Percentiles rank a stretch among this genome's conserved stretches.
Evolutionary conservation across 2,329 filamentous ascomycete species (phyloP).

Genomic region (Trichophyton rubrum): DNA sequence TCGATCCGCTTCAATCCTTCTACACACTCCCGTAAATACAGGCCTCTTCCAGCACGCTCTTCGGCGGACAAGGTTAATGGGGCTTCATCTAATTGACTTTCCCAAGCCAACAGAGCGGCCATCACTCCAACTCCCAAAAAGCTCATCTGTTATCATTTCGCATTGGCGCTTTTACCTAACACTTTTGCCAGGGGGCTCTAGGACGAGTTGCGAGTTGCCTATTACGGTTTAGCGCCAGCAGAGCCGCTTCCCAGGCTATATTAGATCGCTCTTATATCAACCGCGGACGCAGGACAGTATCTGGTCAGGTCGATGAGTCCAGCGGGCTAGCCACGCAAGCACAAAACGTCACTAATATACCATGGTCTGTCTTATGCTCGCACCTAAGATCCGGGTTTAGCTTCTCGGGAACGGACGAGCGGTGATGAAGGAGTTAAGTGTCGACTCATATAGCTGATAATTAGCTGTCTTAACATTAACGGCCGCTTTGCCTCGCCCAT

Average conservation of each 20-base stretch:
- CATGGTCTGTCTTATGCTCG: slow-evolving; percentile 1
- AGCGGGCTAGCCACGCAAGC: neutral
- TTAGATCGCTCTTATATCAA: neutral
- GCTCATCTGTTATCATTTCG: neutral
- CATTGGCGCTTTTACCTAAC: neutral
- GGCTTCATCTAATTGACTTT: slow-evolving; percentile 2
- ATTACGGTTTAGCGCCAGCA: slow-evolving; percentile 1
- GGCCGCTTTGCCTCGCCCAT: neutral
- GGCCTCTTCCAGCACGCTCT: neutral
- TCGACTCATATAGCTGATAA: no score
- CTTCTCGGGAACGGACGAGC: neutral
- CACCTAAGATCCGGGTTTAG: neutral
- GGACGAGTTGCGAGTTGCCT: neutral
- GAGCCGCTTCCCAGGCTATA: slow-evolving; percentile 3
- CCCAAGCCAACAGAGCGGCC: neutral
- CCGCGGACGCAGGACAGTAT: neutral
- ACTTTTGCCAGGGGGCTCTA: neutral
- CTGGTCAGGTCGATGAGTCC: neutral
- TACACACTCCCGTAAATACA: neutral
- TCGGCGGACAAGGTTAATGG: neutral
- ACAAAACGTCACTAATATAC: neutral
- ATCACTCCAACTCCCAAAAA: no score
- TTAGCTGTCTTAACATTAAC: neutral
- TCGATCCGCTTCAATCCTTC: no score
- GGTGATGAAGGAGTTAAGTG: neutral